These are phyloP conservation scores for Orbilia ellipsospora DNA, from an alignment of 2,329 filamentous ascomycete genomes.

Conservation along the genomic window DNA sequence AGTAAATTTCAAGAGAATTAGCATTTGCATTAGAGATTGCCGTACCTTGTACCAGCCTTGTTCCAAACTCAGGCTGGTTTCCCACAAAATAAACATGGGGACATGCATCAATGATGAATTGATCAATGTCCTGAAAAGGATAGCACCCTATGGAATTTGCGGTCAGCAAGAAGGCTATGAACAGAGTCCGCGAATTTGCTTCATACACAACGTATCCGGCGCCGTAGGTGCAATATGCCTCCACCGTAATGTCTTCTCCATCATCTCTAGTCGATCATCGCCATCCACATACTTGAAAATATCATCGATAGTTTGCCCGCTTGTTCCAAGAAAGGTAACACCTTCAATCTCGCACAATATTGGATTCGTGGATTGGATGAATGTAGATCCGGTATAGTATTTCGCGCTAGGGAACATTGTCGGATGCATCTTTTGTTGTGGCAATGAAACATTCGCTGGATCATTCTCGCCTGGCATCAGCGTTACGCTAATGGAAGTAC, in stretches of 20 bases:
- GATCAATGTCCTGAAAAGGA: conserved; percentile 92
- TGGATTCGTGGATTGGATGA: conserved; percentile 91
- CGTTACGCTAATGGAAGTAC: conserved; percentile 88
- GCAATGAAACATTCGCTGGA: conserved; percentile 87
- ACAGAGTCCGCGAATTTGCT: conserved; percentile 26
- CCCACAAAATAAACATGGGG: conserved; percentile 93
- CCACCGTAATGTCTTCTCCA: conserved; percentile 96
- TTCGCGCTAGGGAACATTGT: conserved; percentile 87
- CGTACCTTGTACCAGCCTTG: conserved; percentile 71
- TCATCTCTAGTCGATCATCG: conserved; percentile 82
- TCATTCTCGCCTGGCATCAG: conserved; percentile 85
- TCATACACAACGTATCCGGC: conserved; percentile 91
- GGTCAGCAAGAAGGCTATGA: background rate
- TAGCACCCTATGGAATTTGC: conserved; percentile 77
- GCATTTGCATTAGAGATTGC: background rate
- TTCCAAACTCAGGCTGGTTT: conserved; percentile 82
- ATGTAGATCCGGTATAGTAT: conserved; percentile 72
- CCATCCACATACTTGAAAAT: conserved; percentile 89
- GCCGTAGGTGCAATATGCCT: conserved; percentile 90
- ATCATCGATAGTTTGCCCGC: conserved; percentile 93
- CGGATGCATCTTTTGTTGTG: conserved; percentile 91
- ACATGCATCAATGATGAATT: conserved; percentile 82
- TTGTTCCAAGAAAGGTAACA: conserved; percentile 85
- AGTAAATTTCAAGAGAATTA: background rate
- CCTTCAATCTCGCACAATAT: conserved; percentile 92